These are phyloP conservation scores for Tetrastigma voinierianum DNA, from an alignment of 164 flowering plant genomes.

Conservation along the genomic window DNA sequence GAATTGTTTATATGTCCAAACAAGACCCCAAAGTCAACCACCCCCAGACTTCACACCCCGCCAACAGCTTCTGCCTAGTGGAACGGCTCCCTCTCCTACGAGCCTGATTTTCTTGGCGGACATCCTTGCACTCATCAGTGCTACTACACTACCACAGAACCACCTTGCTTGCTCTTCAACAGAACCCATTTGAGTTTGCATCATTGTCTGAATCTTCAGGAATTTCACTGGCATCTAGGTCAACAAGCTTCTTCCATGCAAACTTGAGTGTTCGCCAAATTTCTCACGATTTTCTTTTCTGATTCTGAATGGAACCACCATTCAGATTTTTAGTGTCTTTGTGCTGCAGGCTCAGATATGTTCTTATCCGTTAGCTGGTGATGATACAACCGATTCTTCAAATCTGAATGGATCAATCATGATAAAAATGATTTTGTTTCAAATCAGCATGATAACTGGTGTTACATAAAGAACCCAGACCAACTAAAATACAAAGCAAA, in stretches of 20 bases:
- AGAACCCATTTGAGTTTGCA: slow-evolving; percentile 19
- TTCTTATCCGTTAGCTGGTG: slow-evolving; percentile 37
- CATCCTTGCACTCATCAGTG: slow-evolving; percentile 30
- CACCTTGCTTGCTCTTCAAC: slow-evolving; percentile 25
- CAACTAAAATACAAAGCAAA: slow-evolving; percentile 66
- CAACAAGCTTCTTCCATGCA: slow-evolving; percentile 47
- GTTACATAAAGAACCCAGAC: slow-evolving; percentile 83
- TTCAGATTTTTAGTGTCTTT: slow-evolving; percentile 46
- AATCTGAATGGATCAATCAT: slow-evolving; percentile 72
- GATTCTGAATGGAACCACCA: slow-evolving; percentile 72
- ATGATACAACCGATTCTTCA: slow-evolving; percentile 68
- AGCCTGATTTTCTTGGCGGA: slow-evolving; percentile 26
- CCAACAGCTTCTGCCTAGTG: slow-evolving; percentile 63
- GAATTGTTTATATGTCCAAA: slow-evolving; percentile 88
- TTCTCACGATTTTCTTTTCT: slow-evolving; percentile 78
- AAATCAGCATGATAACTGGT: slow-evolving; percentile 86
- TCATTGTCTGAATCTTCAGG: slow-evolving; percentile 26
- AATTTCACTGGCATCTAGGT: slow-evolving; percentile 28
- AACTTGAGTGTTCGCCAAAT: slow-evolving; percentile 64
- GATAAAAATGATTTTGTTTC: slow-evolving; percentile 72
- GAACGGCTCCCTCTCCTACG: slow-evolving; percentile 61
- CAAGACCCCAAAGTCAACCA: slow-evolving; percentile 98
- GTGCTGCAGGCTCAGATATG: slow-evolving; percentile 29
- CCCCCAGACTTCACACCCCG: slow-evolving; percentile 52
- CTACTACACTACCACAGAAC: slow-evolving; percentile 24